A percentile compares a stretch with the other conserved stretches of the same genome.
Evolutionary conservation across 192 early-diverging fungal species (phyloP).

Genomic region (Geranomyces variabilis): DNA sequence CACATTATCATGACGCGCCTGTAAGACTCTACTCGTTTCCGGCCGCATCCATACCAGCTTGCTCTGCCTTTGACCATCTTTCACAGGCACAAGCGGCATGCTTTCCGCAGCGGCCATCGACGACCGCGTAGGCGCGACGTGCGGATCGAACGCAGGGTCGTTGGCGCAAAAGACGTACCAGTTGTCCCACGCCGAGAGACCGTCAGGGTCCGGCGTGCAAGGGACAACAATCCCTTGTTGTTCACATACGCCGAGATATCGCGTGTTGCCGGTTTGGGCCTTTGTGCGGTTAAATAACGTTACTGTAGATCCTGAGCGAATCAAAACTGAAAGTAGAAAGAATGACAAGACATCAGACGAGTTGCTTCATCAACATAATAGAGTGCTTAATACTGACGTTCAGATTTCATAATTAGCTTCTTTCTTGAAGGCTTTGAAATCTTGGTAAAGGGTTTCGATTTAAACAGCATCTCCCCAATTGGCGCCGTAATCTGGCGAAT

Average conservation of each 20-base stretch:
- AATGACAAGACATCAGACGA: not conserved
- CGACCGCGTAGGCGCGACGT: not conserved
- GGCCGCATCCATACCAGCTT: not conserved
- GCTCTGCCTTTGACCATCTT: not conserved
- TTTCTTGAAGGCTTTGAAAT: conserved; percentile 94
- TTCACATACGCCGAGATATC: conserved; percentile 74
- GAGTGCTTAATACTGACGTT: conserved; percentile 54
- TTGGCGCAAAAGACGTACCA: conserved; percentile 86
- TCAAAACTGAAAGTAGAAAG: conserved; percentile 63
- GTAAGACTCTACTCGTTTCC: not conserved
- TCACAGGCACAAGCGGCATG: not conserved
- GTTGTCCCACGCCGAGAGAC: conserved; percentile 75
- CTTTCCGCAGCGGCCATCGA: not conserved
- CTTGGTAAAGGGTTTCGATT: conserved; percentile 81
- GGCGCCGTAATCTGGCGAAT: conserved; percentile 8
- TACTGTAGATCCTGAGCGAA: conserved; percentile 83
- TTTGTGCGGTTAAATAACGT: conserved; percentile 89
- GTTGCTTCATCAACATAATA: not conserved
- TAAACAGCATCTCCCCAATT: conserved; percentile 42
- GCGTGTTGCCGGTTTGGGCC: conserved; percentile 87
- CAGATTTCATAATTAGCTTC: conserved; percentile 81
- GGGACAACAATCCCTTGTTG: conserved; percentile 13
- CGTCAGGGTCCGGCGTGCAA: not conserved
- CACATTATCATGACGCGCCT: not conserved
- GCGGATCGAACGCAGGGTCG: conserved; percentile 46